A percentile compares a stretch with the other conserved stretches of the same genome.
These are phyloP conservation scores for Batkoa obscura DNA, from an alignment of 371 early-diverging fungal genomes.

Conservation along the genomic window DNA sequence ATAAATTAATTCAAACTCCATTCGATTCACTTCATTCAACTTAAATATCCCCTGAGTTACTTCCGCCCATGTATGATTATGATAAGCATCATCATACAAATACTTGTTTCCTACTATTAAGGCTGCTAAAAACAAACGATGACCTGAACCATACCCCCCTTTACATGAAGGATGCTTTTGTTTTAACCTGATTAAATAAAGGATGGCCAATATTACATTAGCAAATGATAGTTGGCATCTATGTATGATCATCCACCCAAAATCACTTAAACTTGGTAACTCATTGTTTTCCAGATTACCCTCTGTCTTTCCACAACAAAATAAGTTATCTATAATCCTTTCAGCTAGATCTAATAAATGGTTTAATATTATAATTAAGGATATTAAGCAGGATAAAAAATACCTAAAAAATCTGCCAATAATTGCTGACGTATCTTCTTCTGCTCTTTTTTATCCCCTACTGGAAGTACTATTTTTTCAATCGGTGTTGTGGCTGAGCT, in stretches of 20 bases:
- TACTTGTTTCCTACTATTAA: slow-evolving; percentile 35
- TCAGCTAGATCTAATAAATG: background rate
- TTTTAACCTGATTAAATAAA: slow-evolving; percentile 32
- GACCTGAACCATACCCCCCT: slow-evolving; percentile 32
- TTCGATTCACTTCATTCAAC: slow-evolving; percentile 31
- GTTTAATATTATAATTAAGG: background rate
- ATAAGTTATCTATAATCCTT: background rate
- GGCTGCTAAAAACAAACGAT: slow-evolving; percentile 33
- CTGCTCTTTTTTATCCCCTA: too few relatives aligned
- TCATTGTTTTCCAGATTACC: background rate
- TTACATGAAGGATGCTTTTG: slow-evolving; percentile 24
- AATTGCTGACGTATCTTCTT: slow-evolving; percentile 1
- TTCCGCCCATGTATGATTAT: slow-evolving; percentile 37
- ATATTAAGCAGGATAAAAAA: background rate
- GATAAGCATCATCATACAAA: slow-evolving; percentile 42
- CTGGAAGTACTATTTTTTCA: too few relatives aligned
- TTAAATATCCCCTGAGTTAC: slow-evolving; percentile 28
- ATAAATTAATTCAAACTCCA: slow-evolving; percentile 38
- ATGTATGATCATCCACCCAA: slow-evolving; percentile 1
- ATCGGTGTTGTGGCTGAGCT: too few relatives aligned
- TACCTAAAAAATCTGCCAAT: slow-evolving; percentile 5
- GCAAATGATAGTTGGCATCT: background rate
- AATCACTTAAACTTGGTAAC: background rate
- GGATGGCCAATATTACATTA: slow-evolving; percentile 14
- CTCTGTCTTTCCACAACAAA: background rate